phyloP scores from a whole-genome alignment of 768 basidiomycete genomes.

The Rhizopogon sp. region DNA sequence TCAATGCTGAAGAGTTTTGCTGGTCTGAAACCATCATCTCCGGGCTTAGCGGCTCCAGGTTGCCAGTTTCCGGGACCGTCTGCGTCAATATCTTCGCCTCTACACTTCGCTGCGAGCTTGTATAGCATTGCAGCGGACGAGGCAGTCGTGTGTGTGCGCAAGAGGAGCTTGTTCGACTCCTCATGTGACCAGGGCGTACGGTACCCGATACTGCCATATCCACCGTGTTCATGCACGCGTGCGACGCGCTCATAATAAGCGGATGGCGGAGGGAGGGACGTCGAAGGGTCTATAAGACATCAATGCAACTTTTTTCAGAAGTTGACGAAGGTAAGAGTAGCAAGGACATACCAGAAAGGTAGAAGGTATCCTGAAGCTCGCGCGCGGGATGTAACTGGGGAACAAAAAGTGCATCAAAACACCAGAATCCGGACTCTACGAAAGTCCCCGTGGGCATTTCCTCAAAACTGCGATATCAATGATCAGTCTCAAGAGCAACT shows the following conservation, averaged over 20 bases:
- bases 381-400: constrained; percentile 99
- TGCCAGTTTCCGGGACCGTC: constrained; percentile 8
- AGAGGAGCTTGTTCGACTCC: constrained; percentile 86
- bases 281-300: constrained; percentile 62
- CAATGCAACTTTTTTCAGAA: background rate
- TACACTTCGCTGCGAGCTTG: constrained; percentile 81
- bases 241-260: constrained; percentile 87
- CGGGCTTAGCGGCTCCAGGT: constrained; percentile 10
- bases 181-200: constrained; percentile 93
- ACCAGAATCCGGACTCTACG: constrained; percentile 99
- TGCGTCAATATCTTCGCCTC: constrained; percentile 45
- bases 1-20: constrained; percentile 97
- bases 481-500: background rate
- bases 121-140: constrained; percentile 93
- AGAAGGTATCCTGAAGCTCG: constrained; percentile 98
- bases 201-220: constrained; percentile 92
- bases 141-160: constrained; percentile 96
- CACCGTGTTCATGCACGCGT: constrained; percentile 80
- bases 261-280: constrained; percentile 66
- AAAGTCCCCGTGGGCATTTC: constrained; percentile 98
- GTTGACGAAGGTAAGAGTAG: background rate
- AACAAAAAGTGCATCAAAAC: constrained; percentile 96
- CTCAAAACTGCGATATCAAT: constrained; percentile 61
- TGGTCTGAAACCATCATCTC: constrained; percentile 77
- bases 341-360: constrained; percentile 68